A percentile compares a stretch with the other conserved stretches of the same genome.
Conservation (phyloP, 2,329 filamentous ascomycete genomes). For the Ilyonectria robusta region DNA sequence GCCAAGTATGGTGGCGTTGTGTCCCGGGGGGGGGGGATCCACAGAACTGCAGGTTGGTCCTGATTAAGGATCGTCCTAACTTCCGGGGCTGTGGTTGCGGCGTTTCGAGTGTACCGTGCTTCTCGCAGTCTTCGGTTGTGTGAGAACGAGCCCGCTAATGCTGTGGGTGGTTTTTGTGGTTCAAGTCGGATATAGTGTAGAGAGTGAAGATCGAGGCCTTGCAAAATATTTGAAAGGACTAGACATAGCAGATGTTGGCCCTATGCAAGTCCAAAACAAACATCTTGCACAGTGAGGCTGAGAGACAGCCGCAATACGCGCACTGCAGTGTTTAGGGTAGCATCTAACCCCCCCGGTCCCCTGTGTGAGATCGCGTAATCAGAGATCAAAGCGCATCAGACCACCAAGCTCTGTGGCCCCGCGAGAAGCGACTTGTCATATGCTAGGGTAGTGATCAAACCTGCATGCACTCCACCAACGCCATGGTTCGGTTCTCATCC, state of each 20-base stretch:
- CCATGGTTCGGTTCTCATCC: not conserved
- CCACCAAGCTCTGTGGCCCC: not conserved
- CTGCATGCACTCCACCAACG: not conserved
- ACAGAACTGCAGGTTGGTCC: not conserved
- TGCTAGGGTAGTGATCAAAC: not conserved
- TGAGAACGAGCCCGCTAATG: not conserved
- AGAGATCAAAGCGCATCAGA: not conserved
- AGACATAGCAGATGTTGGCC: not conserved
- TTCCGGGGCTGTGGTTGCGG: not conserved
- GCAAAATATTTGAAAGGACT: not conserved
- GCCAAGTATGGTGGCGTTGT: not conserved
- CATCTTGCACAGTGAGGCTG: not conserved
- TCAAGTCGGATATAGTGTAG: not conserved
- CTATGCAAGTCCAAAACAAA: not conserved
- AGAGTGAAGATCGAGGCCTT: not conserved
- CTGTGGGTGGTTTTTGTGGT: not conserved
- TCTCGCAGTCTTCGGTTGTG: not conserved
- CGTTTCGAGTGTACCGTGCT: not conserved
- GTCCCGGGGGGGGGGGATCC: not conserved
- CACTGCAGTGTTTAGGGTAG: not conserved
- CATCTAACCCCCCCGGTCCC: not conserved
- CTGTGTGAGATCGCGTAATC: not conserved
- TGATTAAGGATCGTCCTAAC: not conserved
- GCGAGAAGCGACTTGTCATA: too few relatives aligned
- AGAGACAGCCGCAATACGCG: not conserved